phyloP scores from a whole-genome alignment of 2,329 filamentous ascomycete species.

The Paecilomyces fulvus region DNA sequence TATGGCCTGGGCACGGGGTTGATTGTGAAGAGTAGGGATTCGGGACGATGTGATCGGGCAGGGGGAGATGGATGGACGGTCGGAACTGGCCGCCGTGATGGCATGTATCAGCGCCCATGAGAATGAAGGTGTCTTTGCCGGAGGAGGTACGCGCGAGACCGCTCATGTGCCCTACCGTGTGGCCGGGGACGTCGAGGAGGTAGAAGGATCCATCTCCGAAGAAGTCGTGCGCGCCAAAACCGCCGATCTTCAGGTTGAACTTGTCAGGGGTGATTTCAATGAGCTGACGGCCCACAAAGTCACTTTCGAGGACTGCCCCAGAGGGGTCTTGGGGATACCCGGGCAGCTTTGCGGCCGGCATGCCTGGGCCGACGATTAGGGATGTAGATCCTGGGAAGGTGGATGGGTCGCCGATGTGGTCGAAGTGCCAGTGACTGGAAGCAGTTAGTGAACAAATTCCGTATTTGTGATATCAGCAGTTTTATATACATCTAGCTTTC shows the following conservation, averaged over 20 bases:
- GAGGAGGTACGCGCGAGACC: conserved; percentile 7
- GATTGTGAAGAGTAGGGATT: neutral
- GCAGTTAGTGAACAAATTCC: neutral
- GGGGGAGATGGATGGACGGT: conserved; percentile 24
- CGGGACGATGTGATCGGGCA: conserved; percentile 18
- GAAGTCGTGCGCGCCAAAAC: conserved; percentile 30
- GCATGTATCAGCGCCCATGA: conserved; percentile 16
- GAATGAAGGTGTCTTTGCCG: conserved; percentile 6
- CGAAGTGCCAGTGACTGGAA: conserved; percentile 12
- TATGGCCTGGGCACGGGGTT: neutral
- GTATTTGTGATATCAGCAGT: neutral
- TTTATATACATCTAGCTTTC: neutral
- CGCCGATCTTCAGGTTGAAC: conserved; percentile 5
- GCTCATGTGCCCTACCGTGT: conserved; percentile 7
- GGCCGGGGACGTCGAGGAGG: conserved; percentile 33
- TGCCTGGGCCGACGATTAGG: conserved; percentile 6
- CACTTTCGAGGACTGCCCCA: conserved; percentile 1
- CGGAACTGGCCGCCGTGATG: conserved; percentile 33
- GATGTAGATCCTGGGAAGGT: conserved; percentile 6
- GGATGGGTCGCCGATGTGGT: conserved; percentile 11
- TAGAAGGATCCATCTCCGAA: conserved; percentile 49
- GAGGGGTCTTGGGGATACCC: conserved; percentile 1
- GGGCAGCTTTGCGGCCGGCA: conserved; percentile 2
- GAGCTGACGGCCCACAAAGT: conserved; percentile 2
- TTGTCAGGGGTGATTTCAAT: neutral